phyloP scores from a whole-genome alignment of 2,329 filamentous ascomycete genomes.

The Fusarium multiceps region DNA sequence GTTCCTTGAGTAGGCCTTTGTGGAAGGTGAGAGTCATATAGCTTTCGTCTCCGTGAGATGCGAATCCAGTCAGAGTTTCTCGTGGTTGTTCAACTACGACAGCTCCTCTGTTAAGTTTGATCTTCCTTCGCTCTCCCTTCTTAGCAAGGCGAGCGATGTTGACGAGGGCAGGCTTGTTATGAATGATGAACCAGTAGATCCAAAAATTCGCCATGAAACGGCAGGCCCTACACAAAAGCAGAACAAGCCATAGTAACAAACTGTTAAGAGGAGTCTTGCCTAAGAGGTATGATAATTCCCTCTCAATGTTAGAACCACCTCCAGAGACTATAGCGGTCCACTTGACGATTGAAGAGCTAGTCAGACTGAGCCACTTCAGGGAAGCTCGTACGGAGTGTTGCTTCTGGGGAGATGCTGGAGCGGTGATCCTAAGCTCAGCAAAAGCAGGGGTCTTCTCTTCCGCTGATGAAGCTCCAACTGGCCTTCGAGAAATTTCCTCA shows the following conservation, averaged over 20 bases:
- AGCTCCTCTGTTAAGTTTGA: constrained; percentile 4
- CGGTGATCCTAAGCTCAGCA: neutral
- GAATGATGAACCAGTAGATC: constrained; percentile 1
- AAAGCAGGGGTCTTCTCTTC: neutral
- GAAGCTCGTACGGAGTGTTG: neutral
- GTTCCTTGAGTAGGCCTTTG: neutral
- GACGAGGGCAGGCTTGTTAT: constrained; percentile 2
- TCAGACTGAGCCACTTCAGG: neutral
- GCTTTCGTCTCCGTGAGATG: neutral
- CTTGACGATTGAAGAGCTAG: neutral
- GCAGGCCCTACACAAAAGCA: neutral
- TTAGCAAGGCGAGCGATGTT: neutral
- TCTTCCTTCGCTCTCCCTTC: constrained; percentile 8
- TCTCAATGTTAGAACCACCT: neutral
- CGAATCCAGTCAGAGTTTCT: constrained; percentile 1
- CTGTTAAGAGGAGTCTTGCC: neutral
- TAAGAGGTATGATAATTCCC: neutral
- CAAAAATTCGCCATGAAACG: neutral
- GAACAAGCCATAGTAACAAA: neutral
- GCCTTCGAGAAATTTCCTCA: neutral
- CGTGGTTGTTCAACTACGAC: neutral
- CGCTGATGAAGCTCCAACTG: no score
- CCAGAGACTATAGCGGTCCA: constrained; percentile 3
- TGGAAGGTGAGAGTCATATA: constrained; percentile 3
- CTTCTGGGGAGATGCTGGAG: neutral